Evolutionary conservation across 768 basidiomycete species (phyloP).

Genomic region (Leccinum ochraceum): DNA sequence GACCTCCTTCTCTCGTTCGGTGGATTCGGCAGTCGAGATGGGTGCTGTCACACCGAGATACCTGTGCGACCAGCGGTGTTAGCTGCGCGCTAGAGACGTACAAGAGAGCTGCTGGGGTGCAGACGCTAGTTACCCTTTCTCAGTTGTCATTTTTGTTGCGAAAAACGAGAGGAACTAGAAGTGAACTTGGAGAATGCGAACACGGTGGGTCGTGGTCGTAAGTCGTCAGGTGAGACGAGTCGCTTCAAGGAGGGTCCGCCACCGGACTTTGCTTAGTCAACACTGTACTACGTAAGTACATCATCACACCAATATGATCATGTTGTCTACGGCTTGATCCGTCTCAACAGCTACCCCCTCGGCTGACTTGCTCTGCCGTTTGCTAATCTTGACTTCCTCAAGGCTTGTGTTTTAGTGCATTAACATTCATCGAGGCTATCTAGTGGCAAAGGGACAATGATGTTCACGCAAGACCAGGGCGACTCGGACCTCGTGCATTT

Average conservation of each 20-base stretch:
- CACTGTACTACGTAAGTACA: not conserved
- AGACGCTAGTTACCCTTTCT: conserved; percentile 38
- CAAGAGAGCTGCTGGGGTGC: conserved; percentile 3
- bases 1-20: conserved; percentile 77
- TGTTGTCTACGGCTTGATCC: no score
- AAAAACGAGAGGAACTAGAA: conserved; percentile 5
- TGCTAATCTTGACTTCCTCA: no score
- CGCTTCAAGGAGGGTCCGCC: conserved; percentile 13
- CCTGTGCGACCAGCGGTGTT: conserved; percentile 38
- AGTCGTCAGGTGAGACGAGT: conserved; percentile 16
- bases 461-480: no score
- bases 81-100: conserved; percentile 8
- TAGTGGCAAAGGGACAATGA: no score
- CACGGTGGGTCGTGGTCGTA: conserved; percentile 17
- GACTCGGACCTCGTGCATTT: no score
- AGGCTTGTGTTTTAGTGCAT: no score
- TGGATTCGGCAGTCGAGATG: conserved; percentile 77
- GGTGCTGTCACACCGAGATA: conserved; percentile 85
- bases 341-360: no score
- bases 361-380: no score
- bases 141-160: conserved; percentile 39
- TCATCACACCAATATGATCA: no score
- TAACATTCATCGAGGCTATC: no score
- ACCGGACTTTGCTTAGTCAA: conserved; percentile 28
- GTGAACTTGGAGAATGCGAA: conserved; percentile 11